Evolutionary conservation across 2,329 filamentous ascomycete genomes (phyloP).

Genomic region (Sporothrix sp.): DNA sequence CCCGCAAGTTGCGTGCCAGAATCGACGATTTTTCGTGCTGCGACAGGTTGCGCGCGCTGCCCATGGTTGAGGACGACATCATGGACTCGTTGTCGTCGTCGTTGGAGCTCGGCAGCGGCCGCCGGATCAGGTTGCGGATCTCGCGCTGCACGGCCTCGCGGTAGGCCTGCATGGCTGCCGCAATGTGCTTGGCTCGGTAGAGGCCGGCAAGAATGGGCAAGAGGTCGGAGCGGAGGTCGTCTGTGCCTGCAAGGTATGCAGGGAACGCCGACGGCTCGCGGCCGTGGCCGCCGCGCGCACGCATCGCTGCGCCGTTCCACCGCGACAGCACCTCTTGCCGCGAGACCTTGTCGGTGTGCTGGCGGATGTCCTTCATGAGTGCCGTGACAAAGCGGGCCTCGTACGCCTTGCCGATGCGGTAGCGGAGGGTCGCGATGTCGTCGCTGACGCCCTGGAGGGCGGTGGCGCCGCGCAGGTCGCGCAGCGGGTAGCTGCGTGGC

Average conservation of each 20-base stretch:
- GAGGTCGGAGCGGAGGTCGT: slow-evolving; percentile 60
- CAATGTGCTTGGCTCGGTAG: slow-evolving; percentile 70
- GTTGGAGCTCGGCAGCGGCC: slow-evolving; percentile 79
- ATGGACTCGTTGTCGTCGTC: slow-evolving; percentile 91
- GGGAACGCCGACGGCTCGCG: slow-evolving; percentile 62
- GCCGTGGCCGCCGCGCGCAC: slow-evolving; percentile 57
- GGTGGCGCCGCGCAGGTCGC: slow-evolving; percentile 65
- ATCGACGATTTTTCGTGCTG: slow-evolving; percentile 86
- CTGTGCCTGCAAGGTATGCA: slow-evolving; percentile 65
- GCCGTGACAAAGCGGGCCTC: slow-evolving; percentile 70
- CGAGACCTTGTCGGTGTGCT: slow-evolving; percentile 68
- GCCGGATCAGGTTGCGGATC: slow-evolving; percentile 73
- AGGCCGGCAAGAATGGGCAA: slow-evolving; percentile 65
- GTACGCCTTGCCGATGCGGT: slow-evolving; percentile 77
- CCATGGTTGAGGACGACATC: slow-evolving; percentile 69
- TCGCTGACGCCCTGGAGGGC: slow-evolving; percentile 71
- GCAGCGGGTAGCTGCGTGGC: slow-evolving; percentile 28
- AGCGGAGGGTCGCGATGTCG: slow-evolving; percentile 66
- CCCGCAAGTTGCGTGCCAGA: slow-evolving; percentile 76
- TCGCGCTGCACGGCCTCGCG: slow-evolving; percentile 77
- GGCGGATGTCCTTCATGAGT: slow-evolving; percentile 67
- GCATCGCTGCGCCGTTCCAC: slow-evolving; percentile 70
- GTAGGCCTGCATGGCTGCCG: slow-evolving; percentile 72
- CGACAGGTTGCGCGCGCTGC: slow-evolving; percentile 55
- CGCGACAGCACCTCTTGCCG: slow-evolving; percentile 65